Base-by-base conservation (phyloP, 192 early-diverging fungal genomes). In the Backusella tuberculispora region DNA sequence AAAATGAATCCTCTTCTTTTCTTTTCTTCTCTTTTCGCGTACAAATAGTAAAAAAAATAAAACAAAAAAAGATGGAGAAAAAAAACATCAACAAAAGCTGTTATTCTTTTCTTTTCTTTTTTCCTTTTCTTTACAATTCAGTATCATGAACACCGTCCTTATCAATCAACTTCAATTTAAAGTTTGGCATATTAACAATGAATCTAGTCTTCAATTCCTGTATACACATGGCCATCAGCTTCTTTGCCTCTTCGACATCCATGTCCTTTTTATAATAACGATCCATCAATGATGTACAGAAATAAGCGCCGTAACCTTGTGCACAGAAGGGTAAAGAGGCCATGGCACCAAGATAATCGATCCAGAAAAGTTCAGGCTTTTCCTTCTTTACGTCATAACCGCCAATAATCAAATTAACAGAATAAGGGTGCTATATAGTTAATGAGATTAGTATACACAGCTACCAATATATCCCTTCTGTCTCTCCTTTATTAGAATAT, bases 241-340 rank as follows among this genome's bases (percentile, higher is more conserved):
- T 87, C 72, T 90, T 87, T n/a, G 89, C 96, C 76, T 97, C 91
- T 45, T 96, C 95, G 47, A 96, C 80, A 26, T 90, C 82, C 83
- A 99, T 87, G 75, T 93, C 92, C 37, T 85, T 78, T 47, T 85
- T 86, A 86, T 96, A 95, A 86, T 98, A 95, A 43, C 94, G 89
- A 85, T 99, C 97, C 90, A 99, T 89, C 17, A 95, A 89, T 41
- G 95, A 94, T 81, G 90, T 88, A 76, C 89, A 86, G 84, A 96
- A 97, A 85, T 97, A 97, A n/a, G 92, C 84, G 44, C 93, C 93
- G 76, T 97, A 94, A 5, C 96, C 97, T 76, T 99, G 97, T 50
- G 94, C 92, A 19, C 91, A 96, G 85, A 90, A 97, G 45, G 92
- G 89, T 45, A 97, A 83, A 76, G 92, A 89, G 9, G 90, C 86